Base-by-base conservation (phyloP, 2,329 filamentous ascomycete species). In the Colletotrichum sp. region DNA sequence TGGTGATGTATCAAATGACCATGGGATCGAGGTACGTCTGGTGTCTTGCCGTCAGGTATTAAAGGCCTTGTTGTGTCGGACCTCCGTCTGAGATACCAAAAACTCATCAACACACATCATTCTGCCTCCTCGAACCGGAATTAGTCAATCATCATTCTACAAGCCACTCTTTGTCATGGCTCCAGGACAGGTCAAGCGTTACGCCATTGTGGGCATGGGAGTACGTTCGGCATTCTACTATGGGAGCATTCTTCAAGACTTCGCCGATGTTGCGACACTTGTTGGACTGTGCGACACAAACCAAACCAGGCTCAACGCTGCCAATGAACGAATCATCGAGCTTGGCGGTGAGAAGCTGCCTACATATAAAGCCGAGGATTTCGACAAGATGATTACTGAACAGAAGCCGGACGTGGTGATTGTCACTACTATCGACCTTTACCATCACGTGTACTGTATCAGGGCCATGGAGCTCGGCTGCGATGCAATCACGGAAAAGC, bases 401-500 rank as follows among this genome's bases (percentile, higher is more conserved):
- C 86, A 85, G 5, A 84, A 83, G 55, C 87, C 88, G 2, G 86
- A 89, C 73, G 86, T 86, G 69, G 83, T 89, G 16, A 88, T 89
- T 63, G 84, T 89, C 28, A 89, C 87, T 3, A 89, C 88, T 0
- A 89, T 89, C 75, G 87, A 89, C 79, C 83, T 86, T 15, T 86
- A 85, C 10, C 88, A 89, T 80, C 84, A 88, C 74, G 82, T 82
- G 6, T 89, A 89, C 79, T 88, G 87, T 34, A 84, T 88, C 26
- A 84, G 86, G 8, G 87, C 87, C 0, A 82, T 89, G 74, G 90
- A 92, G 77, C 83, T 92, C 1, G 91, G 91, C 18, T 91, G 90
- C 79, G 88, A 90, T 76, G 91, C 92, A 0, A 85, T 93, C n/a
- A 92, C 89, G 0, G 91, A 93, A 79, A 93, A 93, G 81, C 91